Base-by-base conservation (phyloP, 768 basidiomycete species). In the Chalciporus piperatus region DNA sequence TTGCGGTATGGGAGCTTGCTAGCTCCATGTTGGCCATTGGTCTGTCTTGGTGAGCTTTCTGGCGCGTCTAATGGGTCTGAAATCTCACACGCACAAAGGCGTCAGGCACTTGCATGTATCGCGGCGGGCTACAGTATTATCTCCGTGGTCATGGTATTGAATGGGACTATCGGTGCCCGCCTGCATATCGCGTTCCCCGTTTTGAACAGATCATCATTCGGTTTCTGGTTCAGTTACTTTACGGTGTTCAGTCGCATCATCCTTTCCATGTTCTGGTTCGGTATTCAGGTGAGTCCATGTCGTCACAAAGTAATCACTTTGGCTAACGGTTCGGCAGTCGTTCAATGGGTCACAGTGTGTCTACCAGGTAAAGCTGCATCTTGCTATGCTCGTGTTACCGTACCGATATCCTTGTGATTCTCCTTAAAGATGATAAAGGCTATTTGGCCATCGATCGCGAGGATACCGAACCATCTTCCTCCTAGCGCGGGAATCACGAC, bases 201-300 rank as follows among this genome's bases (percentile, higher is more conserved):
- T 45, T 74, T 92, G n/a, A 89, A 86, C 58, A 77, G 92, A 14
- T 90, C 90, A 0, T 90, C 87, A 1, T 89, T 93, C 59, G 92
- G 92, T 1, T 93, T 92, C 71, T 93, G 87, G 83, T 79, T 92
- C 58, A 88, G 87, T 63, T 92, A 92, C 70, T 92, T 92, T 67
- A 83, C 81, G 51, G 87, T 94, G 41, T 65, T 92, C 51, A 89
- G 87, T 57, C 81, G 90, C 19, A 78, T 84, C 40, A 70, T 90
- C 17, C 78, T 93, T 20, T 76, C 87, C 33, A 80, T 91, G 77
- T 88, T 92, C 66, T 93, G 91, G 88, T 88, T 88, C 52, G 83
- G 82, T 6, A 78, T 88, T 16, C 86, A 86, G 75, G 84, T 82
- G 19, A 57, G 49, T 57, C 35, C n/a, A 55, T 41, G 32, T 50